Evolutionary conservation across 768 basidiomycete genomes (phyloP).

Genomic region (Gloeophyllum trabeum): DNA sequence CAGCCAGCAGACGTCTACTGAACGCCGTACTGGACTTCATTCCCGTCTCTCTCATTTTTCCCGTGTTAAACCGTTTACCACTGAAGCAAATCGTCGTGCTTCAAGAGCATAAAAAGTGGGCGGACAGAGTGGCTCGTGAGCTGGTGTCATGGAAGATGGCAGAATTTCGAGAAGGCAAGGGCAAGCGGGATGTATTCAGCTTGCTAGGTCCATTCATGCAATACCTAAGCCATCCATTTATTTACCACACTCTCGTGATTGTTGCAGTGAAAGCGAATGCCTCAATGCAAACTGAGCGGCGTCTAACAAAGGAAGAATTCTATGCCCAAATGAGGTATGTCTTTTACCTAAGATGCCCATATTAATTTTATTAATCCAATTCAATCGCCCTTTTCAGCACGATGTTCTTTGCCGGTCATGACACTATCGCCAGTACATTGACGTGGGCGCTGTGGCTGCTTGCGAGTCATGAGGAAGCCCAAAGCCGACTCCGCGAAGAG

Average conservation of each 20-base stretch:
- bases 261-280: not conserved
- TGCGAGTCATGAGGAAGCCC: not conserved
- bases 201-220: not conserved
- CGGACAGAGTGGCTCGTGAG: not conserved
- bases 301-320: not conserved
- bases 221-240: too few relatives aligned
- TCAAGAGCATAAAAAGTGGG: too few relatives aligned
- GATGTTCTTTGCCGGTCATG: not conserved
- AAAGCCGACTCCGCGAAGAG: not conserved
- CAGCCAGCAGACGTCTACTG: too few relatives aligned
- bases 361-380: too few relatives aligned
- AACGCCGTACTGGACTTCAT: too few relatives aligned
- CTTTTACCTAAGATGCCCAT: too few relatives aligned
- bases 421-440: not conserved
- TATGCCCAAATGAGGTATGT: not conserved
- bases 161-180: not conserved
- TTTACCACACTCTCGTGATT: not conserved
- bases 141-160: not conserved
- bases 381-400: not conserved
- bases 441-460: not conserved
- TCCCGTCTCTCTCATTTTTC: too few relatives aligned
- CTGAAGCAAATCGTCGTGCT: too few relatives aligned
- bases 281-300: not conserved
- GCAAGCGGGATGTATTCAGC: not conserved
- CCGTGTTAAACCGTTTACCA: too few relatives aligned